Conservation (phyloP, 1,139 yeast genomes). For the Saccharomyces hybrid region DNA sequence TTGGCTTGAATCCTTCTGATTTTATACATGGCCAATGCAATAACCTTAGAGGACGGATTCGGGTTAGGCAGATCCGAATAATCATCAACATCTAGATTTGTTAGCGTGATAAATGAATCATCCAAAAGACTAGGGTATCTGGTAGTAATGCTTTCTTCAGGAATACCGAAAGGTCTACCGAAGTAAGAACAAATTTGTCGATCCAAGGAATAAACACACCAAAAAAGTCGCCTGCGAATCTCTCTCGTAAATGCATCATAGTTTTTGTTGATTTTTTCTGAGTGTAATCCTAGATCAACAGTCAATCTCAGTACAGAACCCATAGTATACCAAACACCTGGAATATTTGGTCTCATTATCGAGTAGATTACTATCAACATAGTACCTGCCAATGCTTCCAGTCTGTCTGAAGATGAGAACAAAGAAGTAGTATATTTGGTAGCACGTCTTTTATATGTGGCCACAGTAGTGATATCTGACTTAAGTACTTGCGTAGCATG, state of each 20-base stretch:
- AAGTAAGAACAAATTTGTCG: conserved; percentile 67
- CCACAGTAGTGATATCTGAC: conserved; percentile 61
- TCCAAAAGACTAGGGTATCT: conserved; percentile 68
- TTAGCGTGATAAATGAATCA: conserved; percentile 50
- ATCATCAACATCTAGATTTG: conserved; percentile 28
- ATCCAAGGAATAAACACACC: conserved; percentile 85
- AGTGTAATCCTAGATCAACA: conserved; percentile 77
- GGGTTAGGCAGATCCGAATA: conserved; percentile 32
- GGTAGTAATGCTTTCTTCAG: conserved; percentile 59
- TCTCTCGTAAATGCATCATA: conserved; percentile 55
- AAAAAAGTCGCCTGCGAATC: conserved; percentile 67
- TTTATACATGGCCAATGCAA: conserved; percentile 58
- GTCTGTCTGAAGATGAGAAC: conserved; percentile 49
- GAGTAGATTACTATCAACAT: conserved; percentile 63
- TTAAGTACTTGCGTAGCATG: conserved; percentile 67
- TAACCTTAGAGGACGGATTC: conserved; percentile 55
- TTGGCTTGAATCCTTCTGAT: conserved; percentile 72
- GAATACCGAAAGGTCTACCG: conserved; percentile 68
- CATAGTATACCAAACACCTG: conserved; percentile 88
- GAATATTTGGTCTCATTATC: conserved; percentile 66
- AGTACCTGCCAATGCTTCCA: conserved; percentile 69
- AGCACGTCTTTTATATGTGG: conserved; percentile 67
- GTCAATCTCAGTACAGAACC: conserved; percentile 76
- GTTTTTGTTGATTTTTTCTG: conserved; percentile 42
- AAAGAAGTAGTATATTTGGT: conserved; percentile 52